Conservation (phyloP, 2,329 filamentous ascomycete genomes). For the Pseudopyricularia javanii region DNA sequence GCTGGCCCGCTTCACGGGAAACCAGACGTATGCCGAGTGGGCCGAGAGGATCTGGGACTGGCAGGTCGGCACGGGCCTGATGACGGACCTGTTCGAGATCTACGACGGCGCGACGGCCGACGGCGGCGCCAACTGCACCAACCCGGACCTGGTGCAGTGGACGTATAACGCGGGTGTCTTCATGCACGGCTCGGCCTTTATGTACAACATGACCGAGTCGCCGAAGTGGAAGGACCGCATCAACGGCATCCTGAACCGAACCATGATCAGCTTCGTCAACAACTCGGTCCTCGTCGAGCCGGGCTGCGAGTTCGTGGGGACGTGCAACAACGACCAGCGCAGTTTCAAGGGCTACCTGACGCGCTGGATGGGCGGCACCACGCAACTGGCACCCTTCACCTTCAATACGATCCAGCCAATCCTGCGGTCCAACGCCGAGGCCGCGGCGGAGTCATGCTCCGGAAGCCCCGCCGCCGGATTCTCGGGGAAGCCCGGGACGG, state of each 20-base stretch:
- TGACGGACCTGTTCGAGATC: no score
- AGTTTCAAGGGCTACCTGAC: slow-evolving; percentile 45
- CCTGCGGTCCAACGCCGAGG: slow-evolving; percentile 35
- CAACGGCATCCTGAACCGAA: slow-evolving; percentile 29
- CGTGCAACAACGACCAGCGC: slow-evolving; percentile 46
- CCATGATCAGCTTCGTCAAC: slow-evolving; percentile 33
- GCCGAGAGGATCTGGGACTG: slow-evolving; percentile 45
- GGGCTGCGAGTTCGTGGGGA: slow-evolving; percentile 38
- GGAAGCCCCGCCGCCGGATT: slow-evolving; percentile 30
- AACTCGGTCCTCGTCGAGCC: slow-evolving; percentile 34
- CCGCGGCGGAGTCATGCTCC: slow-evolving; percentile 38
- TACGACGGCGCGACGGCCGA: no score
- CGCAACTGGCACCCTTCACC: slow-evolving; percentile 38
- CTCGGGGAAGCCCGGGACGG: slow-evolving; percentile 41
- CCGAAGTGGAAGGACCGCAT: slow-evolving; percentile 31
- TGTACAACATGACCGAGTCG: slow-evolving; percentile 52
- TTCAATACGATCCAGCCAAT: slow-evolving; percentile 34
- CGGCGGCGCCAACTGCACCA: slow-evolving; percentile 45
- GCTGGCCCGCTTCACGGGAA: slow-evolving; percentile 47
- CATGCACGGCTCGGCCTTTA: slow-evolving; percentile 40
- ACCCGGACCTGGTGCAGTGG: slow-evolving; percentile 39
- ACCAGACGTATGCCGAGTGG: slow-evolving; percentile 42
- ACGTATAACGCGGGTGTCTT: slow-evolving; percentile 42
- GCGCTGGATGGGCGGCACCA: slow-evolving; percentile 35
- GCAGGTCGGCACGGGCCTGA: no score